Evolutionary conservation across 495 filamentous ascomycete species (phyloP).

Genomic region (Hyaloscypha variabilis): DNA sequence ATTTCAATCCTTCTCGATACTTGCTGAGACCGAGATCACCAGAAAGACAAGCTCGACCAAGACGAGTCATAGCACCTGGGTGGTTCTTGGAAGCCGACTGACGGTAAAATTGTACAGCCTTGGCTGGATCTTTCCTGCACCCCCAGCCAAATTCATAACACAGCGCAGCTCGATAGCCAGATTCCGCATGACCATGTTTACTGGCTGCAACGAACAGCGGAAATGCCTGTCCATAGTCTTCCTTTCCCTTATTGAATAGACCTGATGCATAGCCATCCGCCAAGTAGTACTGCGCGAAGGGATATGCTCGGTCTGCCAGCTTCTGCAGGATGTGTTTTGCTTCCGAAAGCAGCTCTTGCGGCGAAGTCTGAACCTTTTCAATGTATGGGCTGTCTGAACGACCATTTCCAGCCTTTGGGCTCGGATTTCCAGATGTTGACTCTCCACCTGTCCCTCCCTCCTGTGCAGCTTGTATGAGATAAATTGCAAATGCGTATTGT

Average conservation of each 20-base stretch:
- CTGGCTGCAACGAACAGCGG: conserved; percentile 89
- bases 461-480: conserved; percentile 84
- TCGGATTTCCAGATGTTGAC: conserved; percentile 40
- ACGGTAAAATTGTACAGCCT: conserved; percentile 92
- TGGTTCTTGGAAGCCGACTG: conserved; percentile 91
- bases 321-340: conserved; percentile 86
- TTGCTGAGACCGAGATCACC: conserved; percentile 85
- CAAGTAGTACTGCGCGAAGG: conserved; percentile 97
- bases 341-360: conserved; percentile 77
- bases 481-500: conserved; percentile 94
- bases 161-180: conserved; percentile 88
- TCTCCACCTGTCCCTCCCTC: conserved; percentile 55
- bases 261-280: conserved; percentile 93
- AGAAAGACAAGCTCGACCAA: conserved; percentile 86
- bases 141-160: conserved; percentile 99
- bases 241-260: conserved; percentile 88
- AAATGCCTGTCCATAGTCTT: conserved; percentile 89
- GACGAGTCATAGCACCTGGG: conserved; percentile 89
- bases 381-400: conserved; percentile 43
- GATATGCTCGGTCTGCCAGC: conserved; percentile 83
- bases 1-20: conserved; percentile 93
- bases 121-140: conserved; percentile 80
- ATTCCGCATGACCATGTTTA: conserved; percentile 97
- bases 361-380: conserved; percentile 36
- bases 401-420: conserved; percentile 38